Base-by-base conservation (phyloP, 2,329 filamentous ascomycete species). In the Trichothecium roseum region DNA sequence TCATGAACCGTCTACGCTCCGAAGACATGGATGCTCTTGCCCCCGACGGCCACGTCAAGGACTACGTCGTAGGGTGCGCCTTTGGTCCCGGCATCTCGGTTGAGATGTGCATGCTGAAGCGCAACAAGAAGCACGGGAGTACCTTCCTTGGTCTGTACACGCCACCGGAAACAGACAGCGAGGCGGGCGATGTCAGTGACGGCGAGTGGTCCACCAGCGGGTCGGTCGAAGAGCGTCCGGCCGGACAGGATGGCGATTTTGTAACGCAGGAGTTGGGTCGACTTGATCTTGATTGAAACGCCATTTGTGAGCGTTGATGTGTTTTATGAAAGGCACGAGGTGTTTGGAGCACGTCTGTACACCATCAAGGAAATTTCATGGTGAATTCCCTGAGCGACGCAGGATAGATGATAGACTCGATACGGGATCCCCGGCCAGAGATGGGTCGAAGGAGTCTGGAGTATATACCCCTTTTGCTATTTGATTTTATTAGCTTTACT, bases 21-120 rank as follows among this genome's bases (percentile, higher is more conserved):
- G 72, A 73, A 45, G 72, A 76, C 8, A 78, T 78, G 72, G 73
- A 78, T 39, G 61, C 58, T 4, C 34, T 71, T 7, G 69, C 72
- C 0, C 70, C 72, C 0, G 64, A 52, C 2, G 69, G 67, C 3
- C 58, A 57, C 13, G 54, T 56, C 35, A 45, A 66, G 26, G 74
- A 81, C 32, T 71, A 75, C 38, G 66, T 84, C 5, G 67, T 83
- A 2, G 78, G 73, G 2, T 79, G 76, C 43, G 79, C 78, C 2
- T 84, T 84, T 49, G 80, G 80, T 0, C 80, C 80, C 0, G 80
- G 80, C 1, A 75, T 84, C 43, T 55, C 72, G 5, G 68, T 83
- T 20, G 79, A 84, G 57, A 79, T 79, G 70, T 78, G 74, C 50
- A 64, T 82, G 57, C 53, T 84, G 46, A 77, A 68, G 56, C 60